Base-by-base conservation (phyloP, 179 eudicot species). In the Patellifolia procumbens region DNA sequence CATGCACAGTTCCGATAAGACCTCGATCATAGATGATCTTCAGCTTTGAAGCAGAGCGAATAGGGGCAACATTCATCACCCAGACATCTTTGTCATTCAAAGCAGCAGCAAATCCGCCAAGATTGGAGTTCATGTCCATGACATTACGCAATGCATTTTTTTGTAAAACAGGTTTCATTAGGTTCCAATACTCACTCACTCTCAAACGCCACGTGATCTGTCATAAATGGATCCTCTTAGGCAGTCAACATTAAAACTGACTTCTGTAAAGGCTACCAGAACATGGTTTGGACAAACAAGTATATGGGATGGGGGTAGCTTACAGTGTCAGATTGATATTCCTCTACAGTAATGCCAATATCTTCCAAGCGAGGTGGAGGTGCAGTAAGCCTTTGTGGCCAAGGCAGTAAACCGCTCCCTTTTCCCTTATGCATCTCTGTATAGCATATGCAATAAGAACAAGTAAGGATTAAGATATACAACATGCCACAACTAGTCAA, bases 111-210 rank as follows among this genome's bases (percentile, higher is more conserved):
- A 83, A 86, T 29, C 85, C 82, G 35, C 88, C 88, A 83, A 86
- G 75, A 83, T 81, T 76, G 37, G 88, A 84, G 65, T 83, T 86
- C 88, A 86, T 86, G 71, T 86, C 88, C 88, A 86, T 83, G 64
- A 86, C 19, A 75, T 86, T 86, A 52, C 88, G 78, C 39, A 83
- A 49, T 7, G 88, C 79, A 39, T 86, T 74, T 39, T 72, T 81
- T 52, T 74, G 88, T 67, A 85, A 68, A 10, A 89, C 85, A 42
- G 81, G 81, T 70, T 74, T 76, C 43, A 83, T 79, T 58, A 81
- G 63, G 55, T 77, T 81, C 88, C 88, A 86, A 75, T 86, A 86
- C 45, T 74, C 80, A 20, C 81, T 82, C 61, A 83, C 85, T 79
- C 88, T 86, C 51, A 56, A 68, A 16, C 82, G 81, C 88, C 88